Percentiles rank a stretch among this genome's conserved stretches.
Evolutionary conservation across 192 early-diverging fungal species (phyloP).

Genomic region (Entophlyctis luteolus): DNA sequence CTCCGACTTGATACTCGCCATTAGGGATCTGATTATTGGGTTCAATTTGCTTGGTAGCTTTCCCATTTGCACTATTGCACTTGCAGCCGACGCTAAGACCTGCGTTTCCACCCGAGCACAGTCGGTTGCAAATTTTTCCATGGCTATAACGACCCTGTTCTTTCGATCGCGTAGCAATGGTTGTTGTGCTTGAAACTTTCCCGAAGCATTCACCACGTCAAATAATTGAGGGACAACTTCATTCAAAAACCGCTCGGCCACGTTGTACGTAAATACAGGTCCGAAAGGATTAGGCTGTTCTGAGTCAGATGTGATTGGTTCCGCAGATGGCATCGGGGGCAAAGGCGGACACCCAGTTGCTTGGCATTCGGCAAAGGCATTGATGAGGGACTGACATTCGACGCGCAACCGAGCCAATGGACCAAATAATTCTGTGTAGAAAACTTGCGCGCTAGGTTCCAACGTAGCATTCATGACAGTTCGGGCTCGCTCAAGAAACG

Average conservation of each 20-base stretch:
- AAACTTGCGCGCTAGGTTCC: slow-evolving; percentile 47
- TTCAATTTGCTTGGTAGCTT: slow-evolving; percentile 77
- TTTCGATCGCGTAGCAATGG: slow-evolving; percentile 40
- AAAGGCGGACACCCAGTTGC: slow-evolving; percentile 50
- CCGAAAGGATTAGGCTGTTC: slow-evolving; percentile 37
- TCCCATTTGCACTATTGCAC: slow-evolving; percentile 75
- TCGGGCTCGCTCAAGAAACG: slow-evolving; percentile 55
- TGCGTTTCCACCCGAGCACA: slow-evolving; percentile 59
- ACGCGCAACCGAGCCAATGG: slow-evolving; percentile 61
- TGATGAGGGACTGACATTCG: slow-evolving; percentile 64
- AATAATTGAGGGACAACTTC: slow-evolving; percentile 38
- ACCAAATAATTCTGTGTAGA: slow-evolving; percentile 62
- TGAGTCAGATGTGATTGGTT: slow-evolving; percentile 13
- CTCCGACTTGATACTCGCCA: slow-evolving; percentile 78
- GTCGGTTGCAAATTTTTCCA: slow-evolving; percentile 54
- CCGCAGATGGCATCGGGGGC: slow-evolving; percentile 43
- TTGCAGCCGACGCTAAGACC: slow-evolving; percentile 70
- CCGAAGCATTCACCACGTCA: slow-evolving; percentile 1
- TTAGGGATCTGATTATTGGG: slow-evolving; percentile 77
- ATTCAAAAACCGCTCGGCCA: slow-evolving; percentile 36
- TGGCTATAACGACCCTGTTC: slow-evolving; percentile 58
- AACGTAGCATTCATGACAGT: slow-evolving; percentile 48
- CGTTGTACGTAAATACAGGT: slow-evolving; percentile 30
- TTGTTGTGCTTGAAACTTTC: no score
- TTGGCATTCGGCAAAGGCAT: slow-evolving; percentile 55